Percentiles rank a stretch among this genome's conserved stretches.
Conservation (phyloP, 495 filamentous ascomycete species). For the Chaetomium fimeti region DNA sequence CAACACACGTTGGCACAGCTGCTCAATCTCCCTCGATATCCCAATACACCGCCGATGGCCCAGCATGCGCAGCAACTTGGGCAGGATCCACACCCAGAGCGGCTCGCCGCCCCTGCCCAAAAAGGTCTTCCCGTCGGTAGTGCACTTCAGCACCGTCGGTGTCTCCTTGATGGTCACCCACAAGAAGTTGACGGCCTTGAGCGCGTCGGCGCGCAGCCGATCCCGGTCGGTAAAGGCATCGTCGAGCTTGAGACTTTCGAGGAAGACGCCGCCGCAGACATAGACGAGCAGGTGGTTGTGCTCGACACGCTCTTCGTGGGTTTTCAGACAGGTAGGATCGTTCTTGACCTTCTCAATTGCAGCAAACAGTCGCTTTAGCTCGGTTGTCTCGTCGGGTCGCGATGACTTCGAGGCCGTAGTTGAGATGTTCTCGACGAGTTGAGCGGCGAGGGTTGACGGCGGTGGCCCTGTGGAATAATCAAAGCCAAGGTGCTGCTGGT, state of each 20-base stretch:
- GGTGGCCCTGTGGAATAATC: constrained; percentile 41
- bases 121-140: constrained; percentile 38
- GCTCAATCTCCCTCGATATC: constrained; percentile 49
- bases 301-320: constrained; percentile 62
- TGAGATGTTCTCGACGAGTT: constrained; percentile 59
- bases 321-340: constrained; percentile 41
- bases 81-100: constrained; percentile 77
- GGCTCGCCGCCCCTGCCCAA: constrained; percentile 57
- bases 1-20: constrained; percentile 50
- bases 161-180: constrained; percentile 68
- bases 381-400: constrained; percentile 44
- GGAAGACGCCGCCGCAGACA: constrained; percentile 75
- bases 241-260: constrained; percentile 62
- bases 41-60: constrained; percentile 45
- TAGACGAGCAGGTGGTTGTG: constrained; percentile 81
- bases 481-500: background rate
- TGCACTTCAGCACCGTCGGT: constrained; percentile 64
- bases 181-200: constrained; percentile 64
- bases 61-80: constrained; percentile 58
- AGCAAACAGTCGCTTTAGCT: constrained; percentile 43
- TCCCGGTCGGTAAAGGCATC: constrained; percentile 58
- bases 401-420: constrained; percentile 39
- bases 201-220: constrained; percentile 60
- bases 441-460: constrained; percentile 67
- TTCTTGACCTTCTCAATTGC: constrained; percentile 45